Percentiles rank a stretch among this genome's conserved stretches.
phyloP scores from a whole-genome alignment of 805 yeast species.

The Candida methanosorbosa region DNA sequence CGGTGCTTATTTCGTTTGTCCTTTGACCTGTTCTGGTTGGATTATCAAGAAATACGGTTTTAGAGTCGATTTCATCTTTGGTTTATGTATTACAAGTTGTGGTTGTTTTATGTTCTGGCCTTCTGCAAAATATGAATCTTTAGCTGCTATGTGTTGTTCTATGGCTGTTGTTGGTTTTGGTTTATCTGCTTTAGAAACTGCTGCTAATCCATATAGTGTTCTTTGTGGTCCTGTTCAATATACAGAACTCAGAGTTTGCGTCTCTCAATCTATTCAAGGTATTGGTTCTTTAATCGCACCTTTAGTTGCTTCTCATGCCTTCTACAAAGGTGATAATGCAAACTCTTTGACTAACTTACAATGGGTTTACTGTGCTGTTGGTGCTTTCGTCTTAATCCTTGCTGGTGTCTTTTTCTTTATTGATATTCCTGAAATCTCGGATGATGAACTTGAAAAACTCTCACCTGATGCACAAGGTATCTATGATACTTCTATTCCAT shows the following conservation, averaged over 20 bases:
- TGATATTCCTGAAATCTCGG: slow-evolving; percentile 9
- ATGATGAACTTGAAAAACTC: slow-evolving; percentile 7
- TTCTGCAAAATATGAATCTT: slow-evolving; percentile 6
- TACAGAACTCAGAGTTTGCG: slow-evolving; percentile 5
- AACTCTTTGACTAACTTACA: slow-evolving; percentile 5
- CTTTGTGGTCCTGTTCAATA: slow-evolving; percentile 7
- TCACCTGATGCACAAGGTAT: slow-evolving; percentile 6
- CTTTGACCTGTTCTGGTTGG: slow-evolving; percentile 4
- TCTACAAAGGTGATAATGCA: slow-evolving; percentile 6
- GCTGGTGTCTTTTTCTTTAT: slow-evolving; percentile 6
- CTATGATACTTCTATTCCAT: slow-evolving; percentile 6
- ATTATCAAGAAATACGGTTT: slow-evolving; percentile 6
- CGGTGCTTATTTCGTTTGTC: slow-evolving; percentile 8
- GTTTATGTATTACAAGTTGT: slow-evolving; percentile 4
- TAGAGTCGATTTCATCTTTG: slow-evolving; percentile 5
- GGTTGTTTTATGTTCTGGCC: slow-evolving; percentile 9
- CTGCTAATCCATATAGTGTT: slow-evolving; percentile 7
- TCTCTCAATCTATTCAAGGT: slow-evolving; percentile 8
- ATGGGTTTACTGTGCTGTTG: slow-evolving; percentile 10
- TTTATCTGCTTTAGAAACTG: slow-evolving; percentile 7
- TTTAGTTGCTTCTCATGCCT: slow-evolving; percentile 7
- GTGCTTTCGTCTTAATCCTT: slow-evolving; percentile 5
- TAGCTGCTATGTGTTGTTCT: slow-evolving; percentile 8
- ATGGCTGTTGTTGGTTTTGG: slow-evolving; percentile 8
- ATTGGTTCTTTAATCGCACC: slow-evolving; percentile 8